Evolutionary conservation across 306 rosid species (phyloP).

Genomic region (Bauhinia variegata): DNA sequence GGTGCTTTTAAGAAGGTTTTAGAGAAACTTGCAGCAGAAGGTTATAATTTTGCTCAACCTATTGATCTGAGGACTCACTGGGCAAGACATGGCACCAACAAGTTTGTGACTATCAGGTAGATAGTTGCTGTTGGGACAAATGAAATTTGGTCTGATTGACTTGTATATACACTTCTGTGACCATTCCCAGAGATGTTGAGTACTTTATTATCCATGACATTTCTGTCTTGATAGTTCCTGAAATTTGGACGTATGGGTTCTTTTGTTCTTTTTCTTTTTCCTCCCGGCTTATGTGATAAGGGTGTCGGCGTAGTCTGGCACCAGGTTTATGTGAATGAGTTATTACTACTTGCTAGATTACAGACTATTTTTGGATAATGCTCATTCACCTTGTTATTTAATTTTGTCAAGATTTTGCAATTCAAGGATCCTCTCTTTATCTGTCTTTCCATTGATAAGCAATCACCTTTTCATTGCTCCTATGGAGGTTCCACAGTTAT

Average conservation of each 20-base stretch:
- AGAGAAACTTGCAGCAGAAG: slow-evolving; percentile 92
- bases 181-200: slow-evolving; percentile 60
- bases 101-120: slow-evolving; percentile 97
- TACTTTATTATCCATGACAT: slow-evolving; percentile 57
- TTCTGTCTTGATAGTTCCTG: slow-evolving; percentile 49
- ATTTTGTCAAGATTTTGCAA: slow-evolving; percentile 35
- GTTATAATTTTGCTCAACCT: slow-evolving; percentile 76
- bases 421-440: slow-evolving; percentile 23
- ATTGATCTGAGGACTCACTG: slow-evolving; percentile 87
- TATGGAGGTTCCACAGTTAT: slow-evolving; percentile 23
- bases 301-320: slow-evolving; percentile 47
- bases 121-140: slow-evolving; percentile 37
- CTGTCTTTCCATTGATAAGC: slow-evolving; percentile 21
- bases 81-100: slow-evolving; percentile 98
- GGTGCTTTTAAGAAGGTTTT: slow-evolving; percentile 97
- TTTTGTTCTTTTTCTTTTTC: slow-evolving; percentile 50
- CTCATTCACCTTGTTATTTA: slow-evolving; percentile 45
- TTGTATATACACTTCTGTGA: slow-evolving; percentile 76
- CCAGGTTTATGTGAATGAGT: slow-evolving; percentile 62
- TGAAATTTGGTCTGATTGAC: slow-evolving; percentile 47
- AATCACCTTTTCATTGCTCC: slow-evolving; percentile 27
- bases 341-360: slow-evolving; percentile 43
- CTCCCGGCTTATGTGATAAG: slow-evolving; percentile 57
- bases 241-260: slow-evolving; percentile 51
- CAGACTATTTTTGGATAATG: slow-evolving; percentile 50